Evolutionary conservation across 2,329 filamentous ascomycete species (phyloP).

Genomic region (Calonectria pseudoreteaudii): DNA sequence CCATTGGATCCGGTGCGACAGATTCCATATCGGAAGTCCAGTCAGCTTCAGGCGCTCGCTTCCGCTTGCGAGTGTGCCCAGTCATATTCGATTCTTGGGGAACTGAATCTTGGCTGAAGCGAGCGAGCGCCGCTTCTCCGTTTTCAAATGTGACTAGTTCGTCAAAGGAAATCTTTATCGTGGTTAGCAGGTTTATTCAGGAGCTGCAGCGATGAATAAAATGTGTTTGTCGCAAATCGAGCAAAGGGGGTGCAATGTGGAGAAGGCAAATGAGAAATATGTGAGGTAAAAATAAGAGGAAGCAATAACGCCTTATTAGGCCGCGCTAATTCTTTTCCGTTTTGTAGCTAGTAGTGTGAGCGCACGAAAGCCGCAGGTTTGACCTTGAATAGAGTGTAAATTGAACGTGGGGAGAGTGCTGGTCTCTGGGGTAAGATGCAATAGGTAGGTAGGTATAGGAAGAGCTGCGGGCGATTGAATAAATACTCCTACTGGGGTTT

Average conservation of each 20-base stretch:
- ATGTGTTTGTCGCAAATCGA: not conserved
- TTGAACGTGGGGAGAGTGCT: not conserved
- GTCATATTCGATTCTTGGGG: constrained; percentile 33
- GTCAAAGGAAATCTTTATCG: constrained; percentile 45
- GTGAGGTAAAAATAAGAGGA: not conserved
- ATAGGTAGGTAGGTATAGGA: not conserved
- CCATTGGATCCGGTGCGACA: constrained; percentile 41
- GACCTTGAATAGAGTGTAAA: not conserved
- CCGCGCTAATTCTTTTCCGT: constrained; percentile 12
- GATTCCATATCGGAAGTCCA: constrained; percentile 44
- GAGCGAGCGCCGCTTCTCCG: constrained; percentile 46
- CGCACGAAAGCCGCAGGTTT: not conserved
- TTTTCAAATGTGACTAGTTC: constrained; percentile 48
- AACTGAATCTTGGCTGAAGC: constrained; percentile 31
- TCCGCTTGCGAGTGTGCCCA: constrained; percentile 45
- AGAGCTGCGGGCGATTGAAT: not conserved
- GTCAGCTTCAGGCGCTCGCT: constrained; percentile 42
- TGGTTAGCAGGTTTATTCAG: constrained; percentile 32
- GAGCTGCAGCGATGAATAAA: not conserved
- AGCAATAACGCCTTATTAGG: not conserved
- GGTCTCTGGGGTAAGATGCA: not conserved
- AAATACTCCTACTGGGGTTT: not conserved
- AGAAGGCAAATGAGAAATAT: constrained; percentile 23
- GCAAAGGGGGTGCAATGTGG: not conserved
- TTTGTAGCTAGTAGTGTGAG: constrained; percentile 36